Evolutionary conservation across 176 grass and related monocot species (phyloP).

Genomic region (Pontederia crassipes): DNA sequence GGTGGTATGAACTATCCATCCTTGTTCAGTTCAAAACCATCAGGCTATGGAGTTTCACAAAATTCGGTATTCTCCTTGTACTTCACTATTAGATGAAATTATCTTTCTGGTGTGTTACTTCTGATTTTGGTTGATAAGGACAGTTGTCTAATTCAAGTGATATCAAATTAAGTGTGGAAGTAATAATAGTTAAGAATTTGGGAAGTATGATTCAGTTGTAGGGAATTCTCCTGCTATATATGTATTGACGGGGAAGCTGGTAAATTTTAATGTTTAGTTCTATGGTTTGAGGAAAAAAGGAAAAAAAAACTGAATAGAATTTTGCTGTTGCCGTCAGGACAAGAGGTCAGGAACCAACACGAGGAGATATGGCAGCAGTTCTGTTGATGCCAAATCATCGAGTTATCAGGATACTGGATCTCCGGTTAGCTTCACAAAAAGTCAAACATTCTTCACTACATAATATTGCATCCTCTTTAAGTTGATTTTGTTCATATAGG

Average conservation of each 20-base stretch:
- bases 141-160: too few relatives aligned
- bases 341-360: slow-evolving; percentile 25
- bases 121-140: too few relatives aligned
- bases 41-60: slow-evolving; percentile 58
- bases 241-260: too few relatives aligned
- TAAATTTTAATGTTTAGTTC: neutral
- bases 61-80: slow-evolving; percentile 44
- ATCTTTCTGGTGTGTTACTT: too few relatives aligned
- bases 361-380: slow-evolving; percentile 26
- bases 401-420: slow-evolving; percentile 15
- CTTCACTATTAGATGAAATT: neutral
- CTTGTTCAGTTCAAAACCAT: slow-evolving; percentile 87
- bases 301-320: neutral
- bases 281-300: neutral
- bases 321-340: slow-evolving; percentile 19
- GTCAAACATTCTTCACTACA: slow-evolving; percentile 6
- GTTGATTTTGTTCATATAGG: slow-evolving; percentile 36
- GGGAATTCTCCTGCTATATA: too few relatives aligned
- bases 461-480: slow-evolving; percentile 4
- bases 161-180: too few relatives aligned
- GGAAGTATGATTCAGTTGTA: too few relatives aligned
- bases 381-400: neutral
- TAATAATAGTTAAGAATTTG: too few relatives aligned
- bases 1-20: slow-evolving; percentile 94
- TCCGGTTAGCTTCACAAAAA: slow-evolving; percentile 4